Evolutionary conservation across 2,329 filamentous ascomycete genomes (phyloP).

Genomic region (Claviceps monticola): DNA sequence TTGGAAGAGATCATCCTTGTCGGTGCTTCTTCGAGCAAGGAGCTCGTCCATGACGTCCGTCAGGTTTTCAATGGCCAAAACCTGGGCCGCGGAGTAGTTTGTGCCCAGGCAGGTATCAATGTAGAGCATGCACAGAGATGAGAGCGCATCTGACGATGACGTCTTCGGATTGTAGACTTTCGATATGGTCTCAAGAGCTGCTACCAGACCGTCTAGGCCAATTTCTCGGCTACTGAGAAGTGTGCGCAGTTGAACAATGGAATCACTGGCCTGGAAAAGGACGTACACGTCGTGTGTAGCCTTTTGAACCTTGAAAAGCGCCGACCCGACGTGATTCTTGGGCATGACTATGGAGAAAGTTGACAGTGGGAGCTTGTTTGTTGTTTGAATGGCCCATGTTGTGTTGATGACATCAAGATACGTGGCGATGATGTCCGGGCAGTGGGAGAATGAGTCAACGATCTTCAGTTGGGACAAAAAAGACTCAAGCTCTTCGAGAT

Average conservation of each 20-base stretch:
- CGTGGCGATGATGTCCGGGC: conserved; percentile 30
- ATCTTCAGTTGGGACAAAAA: conserved; percentile 17
- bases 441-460: conserved; percentile 13
- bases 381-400: conserved; percentile 19
- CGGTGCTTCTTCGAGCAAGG: conserved; percentile 14
- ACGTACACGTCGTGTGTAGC: conserved; percentile 24
- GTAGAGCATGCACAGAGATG: conserved; percentile 29
- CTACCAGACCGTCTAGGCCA: conserved; percentile 22
- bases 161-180: conserved; percentile 17
- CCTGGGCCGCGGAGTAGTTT: conserved; percentile 29
- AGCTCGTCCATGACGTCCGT: conserved; percentile 29
- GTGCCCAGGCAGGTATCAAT: conserved; percentile 25
- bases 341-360: conserved; percentile 10
- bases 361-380: conserved; percentile 9
- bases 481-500: conserved; percentile 16
- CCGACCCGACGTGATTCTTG: conserved; percentile 13
- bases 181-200: conserved; percentile 20
- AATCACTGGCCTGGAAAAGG: conserved; percentile 11
- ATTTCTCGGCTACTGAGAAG: conserved; percentile 17
- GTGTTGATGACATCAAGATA: conserved; percentile 34
- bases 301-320: conserved; percentile 26
- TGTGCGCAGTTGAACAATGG: conserved; percentile 12
- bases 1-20: conserved; percentile 17
- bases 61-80: conserved; percentile 33
- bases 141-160: conserved; percentile 12